Evolutionary conservation across 345 rosid genomes (phyloP).

Genomic region (Zanthoxylum bungeanum): DNA sequence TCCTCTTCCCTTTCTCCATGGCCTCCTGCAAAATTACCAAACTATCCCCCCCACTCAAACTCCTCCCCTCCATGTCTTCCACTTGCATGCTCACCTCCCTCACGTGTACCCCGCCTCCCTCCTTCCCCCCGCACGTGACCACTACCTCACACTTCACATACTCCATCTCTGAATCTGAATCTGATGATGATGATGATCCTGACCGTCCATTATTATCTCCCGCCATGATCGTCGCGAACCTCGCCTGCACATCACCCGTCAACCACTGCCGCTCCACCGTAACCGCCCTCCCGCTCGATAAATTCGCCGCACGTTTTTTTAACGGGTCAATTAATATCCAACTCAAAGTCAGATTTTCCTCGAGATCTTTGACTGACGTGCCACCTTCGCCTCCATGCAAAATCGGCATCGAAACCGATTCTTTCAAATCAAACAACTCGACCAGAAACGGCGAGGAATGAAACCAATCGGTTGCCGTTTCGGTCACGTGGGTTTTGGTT

Average conservation of each 20-base stretch:
- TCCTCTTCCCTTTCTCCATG: constrained; percentile 42
- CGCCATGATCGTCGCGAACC: constrained; percentile 39
- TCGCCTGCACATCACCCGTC: constrained; percentile 50
- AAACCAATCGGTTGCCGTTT: constrained; percentile 51
- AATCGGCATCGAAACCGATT: constrained; percentile 32
- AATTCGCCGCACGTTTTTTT: constrained; percentile 45
- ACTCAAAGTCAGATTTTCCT: constrained; percentile 45
- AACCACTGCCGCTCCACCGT: constrained; percentile 69
- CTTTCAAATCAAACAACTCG: constrained; percentile 54
- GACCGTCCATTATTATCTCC: constrained; percentile 19
- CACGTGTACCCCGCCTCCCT: constrained; percentile 67
- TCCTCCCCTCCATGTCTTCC: constrained; percentile 79
- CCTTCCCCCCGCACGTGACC: constrained; percentile 49
- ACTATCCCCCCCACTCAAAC: constrained; percentile 65
- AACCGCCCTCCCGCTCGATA: constrained; percentile 59
- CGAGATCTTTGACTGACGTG: constrained; percentile 45
- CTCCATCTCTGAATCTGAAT: constrained; percentile 34
- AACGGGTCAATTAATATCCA: constrained; percentile 72
- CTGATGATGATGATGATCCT: too few relatives aligned
- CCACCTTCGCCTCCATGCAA: constrained; percentile 20
- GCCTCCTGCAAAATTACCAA: constrained; percentile 51
- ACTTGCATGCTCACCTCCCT: constrained; percentile 60
- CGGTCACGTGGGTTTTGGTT: constrained; percentile 49
- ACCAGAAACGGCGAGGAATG: constrained; percentile 54
- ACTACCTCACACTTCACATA: constrained; percentile 37